Evolutionary conservation across 1,139 yeast genomes (phyloP), one percentile per base, ranked within the genome.

Genomic region (Debaryomycetaceae sp.): DNA sequence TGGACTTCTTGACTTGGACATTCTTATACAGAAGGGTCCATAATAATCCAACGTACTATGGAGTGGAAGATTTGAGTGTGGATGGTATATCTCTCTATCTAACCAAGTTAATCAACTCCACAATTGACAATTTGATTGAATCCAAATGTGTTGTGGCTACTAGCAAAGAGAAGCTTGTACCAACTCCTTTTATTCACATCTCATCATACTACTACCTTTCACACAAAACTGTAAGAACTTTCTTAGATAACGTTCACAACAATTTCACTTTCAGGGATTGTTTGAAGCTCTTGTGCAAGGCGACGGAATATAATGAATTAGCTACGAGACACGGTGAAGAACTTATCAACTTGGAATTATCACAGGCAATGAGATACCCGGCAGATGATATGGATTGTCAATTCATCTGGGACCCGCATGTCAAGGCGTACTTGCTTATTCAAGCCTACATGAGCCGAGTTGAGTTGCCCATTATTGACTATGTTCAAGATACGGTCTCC

Each of bases 301-400:
- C 98, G 0, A 71, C 84, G 0, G 99, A 93, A 65, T 93, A 89
- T 58, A 91, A 91, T 60, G 98, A 90, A 55, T 68, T 91, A 36
- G 96, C 98, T 3, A 91, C 96, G 1, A 79, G 98, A 54, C 98
- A 93, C 58, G 96, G 97, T 37, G 98, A 93, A 68, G 97, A 91
- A 58, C 72, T 91, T 49, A 85, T 91, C 68, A 93, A 93, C 64
- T 81, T 83, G 72, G 98, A 91, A 58, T 76, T 95, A 80, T 89
- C 97, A 1, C 83, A 82, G 50, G 82, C 83, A 41, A 78, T 90
- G 73, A 75, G 95, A 48, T 93, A 81, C 56, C 84, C 88, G 4
- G 95, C 86, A 0, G 83, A 80, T 45, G 83, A 83, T 54, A 68
- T 84, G 52, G 73, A 75, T 29, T 78, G 78, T 47, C 82, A 83